Conservation (phyloP, 106 monocot species). For the Dendrobium huoshanense region DNA sequence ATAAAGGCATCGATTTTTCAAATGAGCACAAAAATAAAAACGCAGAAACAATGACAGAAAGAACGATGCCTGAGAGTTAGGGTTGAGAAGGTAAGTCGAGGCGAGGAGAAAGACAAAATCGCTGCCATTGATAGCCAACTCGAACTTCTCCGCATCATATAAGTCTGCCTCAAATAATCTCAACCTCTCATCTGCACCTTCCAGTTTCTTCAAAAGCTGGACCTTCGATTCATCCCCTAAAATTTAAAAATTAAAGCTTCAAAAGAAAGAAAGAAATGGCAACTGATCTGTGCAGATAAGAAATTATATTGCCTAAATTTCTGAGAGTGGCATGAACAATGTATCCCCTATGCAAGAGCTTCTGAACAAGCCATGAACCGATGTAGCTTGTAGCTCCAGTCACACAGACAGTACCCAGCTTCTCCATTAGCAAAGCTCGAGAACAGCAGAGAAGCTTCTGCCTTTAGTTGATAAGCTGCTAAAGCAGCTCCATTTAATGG, state of each 20-base stretch:
- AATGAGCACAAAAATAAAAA: too few species aligned
- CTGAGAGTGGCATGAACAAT: slow-evolving; percentile 55
- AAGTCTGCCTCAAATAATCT: slow-evolving; percentile 50
- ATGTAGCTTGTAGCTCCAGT: slow-evolving; percentile 44
- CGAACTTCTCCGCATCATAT: slow-evolving; percentile 29
- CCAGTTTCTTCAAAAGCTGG: slow-evolving; percentile 31
- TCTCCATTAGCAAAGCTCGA: not conserved
- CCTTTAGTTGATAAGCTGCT: too few species aligned
- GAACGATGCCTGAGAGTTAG: slow-evolving; percentile 21
- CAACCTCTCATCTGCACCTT: slow-evolving; percentile 35
- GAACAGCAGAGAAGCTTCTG: too few species aligned
- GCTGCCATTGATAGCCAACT: slow-evolving; percentile 44
- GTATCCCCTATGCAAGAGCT: slow-evolving; percentile 40
- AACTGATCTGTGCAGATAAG: not conserved
- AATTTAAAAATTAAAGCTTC: not conserved
- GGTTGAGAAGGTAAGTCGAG: slow-evolving; percentile 20
- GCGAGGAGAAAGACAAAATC: slow-evolving; percentile 49
- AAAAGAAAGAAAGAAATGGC: not conserved
- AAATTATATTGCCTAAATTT: slow-evolving; percentile 21
- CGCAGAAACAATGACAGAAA: too few species aligned
- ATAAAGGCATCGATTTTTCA: too few species aligned
- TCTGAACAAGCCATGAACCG: slow-evolving; percentile 47
- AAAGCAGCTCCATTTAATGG: too few species aligned
- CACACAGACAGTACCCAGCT: slow-evolving; percentile 34
- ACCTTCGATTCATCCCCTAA: slow-evolving; percentile 32